Evolutionary conservation across 1,139 yeast genomes (phyloP), one percentile per base, ranked within the genome.

Genomic region (Tardiomyces digboiensis): DNA sequence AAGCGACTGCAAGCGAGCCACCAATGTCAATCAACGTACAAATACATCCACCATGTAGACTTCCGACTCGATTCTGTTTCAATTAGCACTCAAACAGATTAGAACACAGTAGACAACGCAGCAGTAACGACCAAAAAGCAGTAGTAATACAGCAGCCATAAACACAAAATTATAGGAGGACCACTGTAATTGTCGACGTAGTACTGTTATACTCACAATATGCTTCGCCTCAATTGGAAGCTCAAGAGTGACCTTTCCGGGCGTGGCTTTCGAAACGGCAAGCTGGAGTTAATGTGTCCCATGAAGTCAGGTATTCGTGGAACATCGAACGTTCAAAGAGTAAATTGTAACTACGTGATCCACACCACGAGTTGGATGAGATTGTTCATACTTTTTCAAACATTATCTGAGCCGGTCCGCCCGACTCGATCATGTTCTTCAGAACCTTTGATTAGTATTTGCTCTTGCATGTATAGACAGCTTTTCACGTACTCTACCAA

Each of bases 1-100:
- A 63, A 1, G 72, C 65, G 4, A 68, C 57, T 0, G 74, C 73
- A 43, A 69, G 52, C 3, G 74, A 68, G n/a, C 74, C 74, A 10
- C 72, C 74, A 2, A 70, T 57, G 44, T 69, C 74, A 13, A 67
- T 69, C 23, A 57, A 44, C 4, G 63, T 49, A 3, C 72, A 68
- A 23, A 69, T 53, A 3, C 69, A 64, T 1, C 73, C 73, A 13
- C 73, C 73, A 43, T 68, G 73, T 20, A 69, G 57, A 19, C 61
- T 63, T 36, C 61, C 56, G 18, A 68, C 58, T 7, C 72, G 64
- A 49, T 68, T 68, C 33, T 26, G 33, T 4, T 5, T n/a, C n/a
- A n/a, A n/a, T 22, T 22, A 12, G 12, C 26, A 22, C 10, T 22
- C 26, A 22, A 22, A 22, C 26, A 22, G 26, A 22, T 22, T 12